Percentiles rank a stretch among this genome's conserved stretches.
These are phyloP conservation scores for Blastocystis sp. DNA, from an alignment of 352 stramenopile genomes.

Conservation along the genomic window DNA sequence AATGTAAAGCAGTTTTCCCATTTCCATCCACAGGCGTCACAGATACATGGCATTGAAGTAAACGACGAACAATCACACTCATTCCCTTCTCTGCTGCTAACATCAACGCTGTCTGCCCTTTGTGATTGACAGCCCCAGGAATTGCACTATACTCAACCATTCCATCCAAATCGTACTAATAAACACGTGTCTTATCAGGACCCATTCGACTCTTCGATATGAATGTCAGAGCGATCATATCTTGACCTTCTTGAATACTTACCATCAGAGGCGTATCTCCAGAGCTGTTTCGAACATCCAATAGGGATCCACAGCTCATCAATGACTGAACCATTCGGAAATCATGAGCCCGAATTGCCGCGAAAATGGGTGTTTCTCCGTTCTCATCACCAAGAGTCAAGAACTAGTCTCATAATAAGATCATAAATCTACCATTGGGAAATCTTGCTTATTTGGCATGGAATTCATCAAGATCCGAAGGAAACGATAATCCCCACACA, in stretches of 20 bases:
- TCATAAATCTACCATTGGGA: neutral
- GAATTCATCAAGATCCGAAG: constrained; percentile 21
- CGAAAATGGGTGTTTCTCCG: constrained; percentile 40
- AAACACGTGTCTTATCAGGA: constrained; percentile 12
- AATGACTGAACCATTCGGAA: constrained; percentile 60
- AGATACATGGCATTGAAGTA: constrained; percentile 40
- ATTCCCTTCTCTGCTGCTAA: constrained; percentile 56
- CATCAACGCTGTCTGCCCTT: constrained; percentile 62
- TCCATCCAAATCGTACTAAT: neutral
- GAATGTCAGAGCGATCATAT: constrained; percentile 42
- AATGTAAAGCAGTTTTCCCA: constrained; percentile 52
- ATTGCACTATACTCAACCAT: neutral
- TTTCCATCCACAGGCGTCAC: constrained; percentile 21
- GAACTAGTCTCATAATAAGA: neutral
- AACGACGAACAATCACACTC: neutral
- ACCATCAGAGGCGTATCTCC: constrained; percentile 64
- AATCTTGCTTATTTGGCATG: constrained; percentile 27
- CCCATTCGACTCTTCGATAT: constrained; percentile 57
- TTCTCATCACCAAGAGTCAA: neutral
- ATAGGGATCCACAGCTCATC: constrained; percentile 48
- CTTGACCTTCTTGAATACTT: constrained; percentile 44
- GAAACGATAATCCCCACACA: constrained; percentile 42
- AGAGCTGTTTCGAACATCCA: constrained; percentile 58
- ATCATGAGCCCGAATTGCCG: constrained; percentile 17
- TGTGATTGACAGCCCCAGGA: constrained; percentile 12